A percentile compares a stretch with the other conserved stretches of the same genome.
Evolutionary conservation across 768 basidiomycete genomes (phyloP).

Genomic region (Suillus luteus): DNA sequence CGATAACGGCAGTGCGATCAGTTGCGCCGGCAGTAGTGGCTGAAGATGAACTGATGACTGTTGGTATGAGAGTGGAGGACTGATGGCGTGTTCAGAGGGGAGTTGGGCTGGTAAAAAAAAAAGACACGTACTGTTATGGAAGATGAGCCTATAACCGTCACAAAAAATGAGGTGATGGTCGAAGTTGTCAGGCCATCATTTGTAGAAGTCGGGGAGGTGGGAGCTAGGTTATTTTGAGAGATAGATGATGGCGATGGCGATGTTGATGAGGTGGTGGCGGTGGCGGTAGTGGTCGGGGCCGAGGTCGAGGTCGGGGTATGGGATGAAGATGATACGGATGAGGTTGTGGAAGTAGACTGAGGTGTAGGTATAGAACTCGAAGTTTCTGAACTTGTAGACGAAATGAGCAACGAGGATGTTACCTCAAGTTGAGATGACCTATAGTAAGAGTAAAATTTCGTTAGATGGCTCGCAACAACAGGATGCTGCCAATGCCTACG

Average conservation of each 20-base stretch:
- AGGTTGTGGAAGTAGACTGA: constrained; percentile 3
- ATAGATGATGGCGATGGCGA: not conserved
- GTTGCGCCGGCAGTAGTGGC: constrained; percentile 7
- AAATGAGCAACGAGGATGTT: not conserved
- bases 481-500: constrained; percentile 12
- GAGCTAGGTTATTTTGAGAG: not conserved
- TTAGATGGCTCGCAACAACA: not conserved
- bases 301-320: not conserved
- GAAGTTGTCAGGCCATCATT: not conserved
- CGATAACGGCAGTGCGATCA: constrained; percentile 43
- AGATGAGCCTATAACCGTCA: constrained; percentile 20
- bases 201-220: constrained; percentile 15
- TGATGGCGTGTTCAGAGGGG: constrained; percentile 8
- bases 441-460: not conserved
- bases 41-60: constrained; percentile 18
- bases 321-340: constrained; percentile 6
- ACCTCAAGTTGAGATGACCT: not conserved
- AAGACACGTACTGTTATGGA: constrained; percentile 21
- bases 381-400: not conserved
- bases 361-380: constrained; percentile 3
- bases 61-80: constrained; percentile 21
- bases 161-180: constrained; percentile 23
- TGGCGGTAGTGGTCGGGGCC: not conserved
- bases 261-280: not conserved
- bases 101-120: too few relatives aligned